These are phyloP conservation scores for Oldenlandia corymbosa DNA, from an alignment of 257 asterid species.

Conservation along the genomic window DNA sequence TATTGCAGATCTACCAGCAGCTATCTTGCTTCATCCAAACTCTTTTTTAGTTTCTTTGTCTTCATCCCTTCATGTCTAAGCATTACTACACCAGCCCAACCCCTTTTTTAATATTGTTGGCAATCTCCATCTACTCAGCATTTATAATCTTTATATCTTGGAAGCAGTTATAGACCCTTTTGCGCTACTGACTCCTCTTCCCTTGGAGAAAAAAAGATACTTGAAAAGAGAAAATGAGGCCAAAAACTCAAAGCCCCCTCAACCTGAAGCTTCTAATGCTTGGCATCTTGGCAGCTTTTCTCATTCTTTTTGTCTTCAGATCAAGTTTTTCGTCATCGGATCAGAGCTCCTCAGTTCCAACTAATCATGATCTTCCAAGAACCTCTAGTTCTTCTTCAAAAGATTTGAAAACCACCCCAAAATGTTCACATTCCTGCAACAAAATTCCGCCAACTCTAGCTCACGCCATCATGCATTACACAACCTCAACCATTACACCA, in stretches of 20 bases:
- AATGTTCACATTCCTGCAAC: conserved; percentile 36
- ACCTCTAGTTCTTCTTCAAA: conserved; percentile 8
- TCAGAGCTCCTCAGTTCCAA: conserved; percentile 12
- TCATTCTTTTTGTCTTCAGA: conserved; percentile 41
- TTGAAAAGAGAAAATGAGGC: conserved; percentile 41
- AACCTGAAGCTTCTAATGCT: conserved; percentile 42
- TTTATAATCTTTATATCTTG: conserved; percentile 12
- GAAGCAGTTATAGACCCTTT: not conserved
- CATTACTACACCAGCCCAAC: conserved; percentile 1
- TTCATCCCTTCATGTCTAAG: conserved; percentile 35
- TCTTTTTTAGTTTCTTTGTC: conserved; percentile 42
- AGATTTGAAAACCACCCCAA: not conserved
- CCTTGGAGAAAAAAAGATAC: not conserved
- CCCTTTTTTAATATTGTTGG: not conserved
- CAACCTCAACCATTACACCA: conserved; percentile 71
- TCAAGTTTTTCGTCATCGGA: conserved; percentile 26
- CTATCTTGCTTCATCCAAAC: conserved; percentile 60
- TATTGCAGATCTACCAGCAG: conserved; percentile 50
- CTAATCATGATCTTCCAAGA: not conserved
- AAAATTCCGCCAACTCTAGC: conserved; percentile 62
- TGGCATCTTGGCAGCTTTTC: conserved; percentile 15
- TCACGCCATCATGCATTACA: conserved; percentile 61
- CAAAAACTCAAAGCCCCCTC: conserved; percentile 39
- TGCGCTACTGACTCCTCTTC: not conserved
- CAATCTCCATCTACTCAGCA: conserved; percentile 12